Base-by-base conservation (phyloP, 306 rosid species). In the Pterocarpus macrocarpus region DNA sequence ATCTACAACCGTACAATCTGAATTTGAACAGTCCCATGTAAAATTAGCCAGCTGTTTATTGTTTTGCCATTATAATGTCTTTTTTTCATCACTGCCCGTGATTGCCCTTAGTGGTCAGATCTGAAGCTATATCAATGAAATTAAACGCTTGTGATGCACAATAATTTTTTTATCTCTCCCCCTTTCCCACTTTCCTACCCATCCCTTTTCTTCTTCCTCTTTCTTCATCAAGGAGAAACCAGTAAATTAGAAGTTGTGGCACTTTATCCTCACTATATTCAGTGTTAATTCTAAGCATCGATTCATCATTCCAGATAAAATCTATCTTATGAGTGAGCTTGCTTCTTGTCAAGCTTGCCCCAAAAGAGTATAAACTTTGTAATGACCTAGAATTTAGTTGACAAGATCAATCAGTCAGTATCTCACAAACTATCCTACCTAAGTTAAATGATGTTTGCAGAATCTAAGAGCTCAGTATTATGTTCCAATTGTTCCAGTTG, bases 281-380 rank as follows among this genome's bases (percentile, higher is more conserved):
- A 2, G 86, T 66, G 56, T 74, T 45, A 64, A 69, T 75, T 71
- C 90, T 89, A 57, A 91, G 86, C 82, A 92, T 80, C 30, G 92
- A 73, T 81, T 90, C 97, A 5, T 95, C 87, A 81, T 85, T 87
- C 73, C 91, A 59, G 67, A 95, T 79, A 69, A 88, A 87, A 65
- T 88, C 90, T 76, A 86, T 90, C 8, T 86, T 82, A 47, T 86
- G 84, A 66, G 64, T 45, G n/a, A 89, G 85, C 73, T 75, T 84
- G 87, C 64, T 79, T 79, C 86, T 87, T 47, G 88, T 75, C 77
- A 86, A 69, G 80, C 87, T 66, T 16, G 80, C 77, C 55, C 87
- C 87, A 15, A 76, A 83, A 73, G 86, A 67, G 80, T 72, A 52
- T 49, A 89, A 73, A 65, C 82, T 58, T 13, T 80, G 80, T 35